Evolutionary conservation across 768 basidiomycete genomes (phyloP).

Genomic region (Auricularia cornea): DNA sequence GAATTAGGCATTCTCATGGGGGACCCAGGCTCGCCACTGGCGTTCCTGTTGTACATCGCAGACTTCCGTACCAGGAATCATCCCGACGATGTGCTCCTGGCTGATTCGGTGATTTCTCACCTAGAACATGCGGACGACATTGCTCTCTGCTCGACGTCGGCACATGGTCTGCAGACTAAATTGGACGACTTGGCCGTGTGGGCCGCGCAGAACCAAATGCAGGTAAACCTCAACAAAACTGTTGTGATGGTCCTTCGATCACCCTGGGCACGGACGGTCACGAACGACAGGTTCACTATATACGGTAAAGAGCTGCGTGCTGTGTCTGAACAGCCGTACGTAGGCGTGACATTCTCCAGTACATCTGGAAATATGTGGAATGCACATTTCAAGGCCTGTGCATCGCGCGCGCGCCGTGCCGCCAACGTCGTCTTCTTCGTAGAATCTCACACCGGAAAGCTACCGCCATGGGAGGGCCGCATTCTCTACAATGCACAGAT

Average conservation of each 20-base stretch:
- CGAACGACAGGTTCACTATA: background rate
- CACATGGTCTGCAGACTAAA: conserved; percentile 13
- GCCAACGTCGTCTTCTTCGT: background rate
- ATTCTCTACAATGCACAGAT: conserved; percentile 16
- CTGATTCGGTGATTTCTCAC: conserved; percentile 8
- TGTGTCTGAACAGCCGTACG: conserved; percentile 4
- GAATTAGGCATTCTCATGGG: conserved; percentile 13
- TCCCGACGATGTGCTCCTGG: conserved; percentile 8
- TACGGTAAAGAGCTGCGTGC: background rate
- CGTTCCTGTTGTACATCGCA: conserved; percentile 10
- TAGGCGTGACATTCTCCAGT: conserved; percentile 6
- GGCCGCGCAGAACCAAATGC: conserved; percentile 13
- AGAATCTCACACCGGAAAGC: background rate
- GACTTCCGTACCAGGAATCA: conserved; percentile 6
- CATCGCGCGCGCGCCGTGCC: background rate
- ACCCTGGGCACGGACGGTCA: background rate
- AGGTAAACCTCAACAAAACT: conserved; percentile 12
- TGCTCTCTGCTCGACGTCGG: conserved; percentile 5
- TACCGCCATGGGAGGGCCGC: conserved; percentile 7
- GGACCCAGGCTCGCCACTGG: conserved; percentile 12
- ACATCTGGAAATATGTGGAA: conserved; percentile 3
- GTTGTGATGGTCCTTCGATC: conserved; percentile 14
- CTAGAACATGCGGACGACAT: conserved; percentile 16
- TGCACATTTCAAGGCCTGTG: background rate
- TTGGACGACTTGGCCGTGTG: conserved; percentile 4